These are phyloP conservation scores for Vigna mungo DNA, from an alignment of 306 rosid genomes.

Conservation along the genomic window DNA sequence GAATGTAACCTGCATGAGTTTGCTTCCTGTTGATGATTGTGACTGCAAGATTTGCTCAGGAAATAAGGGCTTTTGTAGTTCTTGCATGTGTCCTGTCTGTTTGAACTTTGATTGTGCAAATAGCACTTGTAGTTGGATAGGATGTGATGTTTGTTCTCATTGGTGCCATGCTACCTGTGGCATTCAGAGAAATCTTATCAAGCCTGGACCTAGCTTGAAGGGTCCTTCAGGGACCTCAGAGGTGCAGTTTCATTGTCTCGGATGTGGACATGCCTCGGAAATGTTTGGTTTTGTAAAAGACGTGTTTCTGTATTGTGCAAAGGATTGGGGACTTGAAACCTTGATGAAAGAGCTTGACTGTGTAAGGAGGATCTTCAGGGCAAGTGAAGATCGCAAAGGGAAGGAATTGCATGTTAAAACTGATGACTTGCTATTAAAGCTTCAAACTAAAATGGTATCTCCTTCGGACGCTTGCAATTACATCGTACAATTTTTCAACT, in stretches of 20 bases:
- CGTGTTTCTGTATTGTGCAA: conserved; percentile 84
- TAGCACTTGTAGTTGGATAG: conserved; percentile 98
- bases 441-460: conserved; percentile 70
- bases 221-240: conserved; percentile 86
- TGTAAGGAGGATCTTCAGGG: conserved; percentile 81
- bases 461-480: conserved; percentile 88
- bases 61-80: conserved; percentile 87
- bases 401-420: conserved; percentile 82
- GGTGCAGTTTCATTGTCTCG: conserved; percentile 95
- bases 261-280: conserved; percentile 90
- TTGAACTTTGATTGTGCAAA: conserved; percentile 95
- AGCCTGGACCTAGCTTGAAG: conserved; percentile 92
- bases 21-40: conserved; percentile 94
- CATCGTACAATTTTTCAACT: conserved; percentile 79
- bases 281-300: conserved; percentile 99
- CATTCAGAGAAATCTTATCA: conserved; percentile 79
- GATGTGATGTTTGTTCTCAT: conserved; percentile 95
- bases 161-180: conserved; percentile 99
- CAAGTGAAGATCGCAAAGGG: conserved; percentile 91
- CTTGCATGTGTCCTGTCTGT: conserved; percentile 97
- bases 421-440: conserved; percentile 70
- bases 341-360: conserved; percentile 90
- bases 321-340: conserved; percentile 90
- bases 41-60: conserved; percentile 93
- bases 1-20: conserved; percentile 74